Base-by-base conservation (phyloP, 1,284 basidiomycete species). In the Phenoliferia sp. region DNA sequence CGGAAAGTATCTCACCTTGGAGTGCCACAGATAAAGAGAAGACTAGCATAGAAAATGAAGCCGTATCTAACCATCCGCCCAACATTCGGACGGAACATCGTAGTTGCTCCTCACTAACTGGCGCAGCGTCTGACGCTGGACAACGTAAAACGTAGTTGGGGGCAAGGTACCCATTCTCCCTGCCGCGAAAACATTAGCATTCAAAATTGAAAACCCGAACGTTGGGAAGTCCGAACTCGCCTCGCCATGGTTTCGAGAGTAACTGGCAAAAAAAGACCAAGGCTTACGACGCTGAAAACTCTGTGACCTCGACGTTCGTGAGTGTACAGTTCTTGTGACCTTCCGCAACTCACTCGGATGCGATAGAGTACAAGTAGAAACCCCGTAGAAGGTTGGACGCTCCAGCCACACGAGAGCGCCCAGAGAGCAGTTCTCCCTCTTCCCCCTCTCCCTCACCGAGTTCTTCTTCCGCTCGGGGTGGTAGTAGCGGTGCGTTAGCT, bases 1-100 rank as follows among this genome's bases (percentile, higher is more conserved):
- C 92, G 90, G 83, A 94, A 89, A 15, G 91, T 92, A 69, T 90
- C 22, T 95, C 76, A 0, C 92, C 93, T 77, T 96, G 94, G 0
- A 93, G 78, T 0, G 87, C 87, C 0, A 96, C 93, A 0, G 90
- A 90, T 10, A 86, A 81, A 0, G 92, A 94, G 78, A 91, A 90
- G 34, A 62, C 65, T 48, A 68, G 55, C 17, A 75, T 63, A 1
- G 67, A 66, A 65, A 74, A 73, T 0, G 72, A 70, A 15, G 74
- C 74, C 63, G 70, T 58, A 35, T 16, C 0, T 7, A 7, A 7
- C 10, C 17, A 15, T 61, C 26, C 54, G 60, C 4, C 68, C 7
- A 64, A 10, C 0, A 75, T n/a, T 7, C 52, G 32, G 2, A 75
- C 71, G 2, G 59, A 62, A 35, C 74, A 75, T 19, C 69, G 39